phyloP scores from a whole-genome alignment of 208 protist genomes.

The Wallacemonas sp. region DNA sequence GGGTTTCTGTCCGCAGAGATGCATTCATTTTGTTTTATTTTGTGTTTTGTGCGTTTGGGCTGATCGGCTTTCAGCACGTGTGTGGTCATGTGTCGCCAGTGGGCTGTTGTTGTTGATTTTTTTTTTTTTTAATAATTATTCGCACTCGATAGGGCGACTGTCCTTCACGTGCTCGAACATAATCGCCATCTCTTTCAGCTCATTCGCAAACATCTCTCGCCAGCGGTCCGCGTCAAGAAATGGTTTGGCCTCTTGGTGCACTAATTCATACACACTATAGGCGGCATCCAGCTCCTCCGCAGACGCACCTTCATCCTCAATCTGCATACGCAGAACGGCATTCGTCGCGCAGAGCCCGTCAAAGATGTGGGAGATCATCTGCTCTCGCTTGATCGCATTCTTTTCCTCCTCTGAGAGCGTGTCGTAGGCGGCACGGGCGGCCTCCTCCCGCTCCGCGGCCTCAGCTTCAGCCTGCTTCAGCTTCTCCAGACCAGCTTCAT shows the following conservation, averaged over 20 bases:
- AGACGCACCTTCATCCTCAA: conserved; percentile 19
- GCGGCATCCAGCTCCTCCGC: conserved; percentile 37
- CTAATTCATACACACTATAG: conserved; percentile 34
- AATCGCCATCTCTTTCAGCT: conserved; percentile 49
- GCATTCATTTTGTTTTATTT: too few relatives aligned
- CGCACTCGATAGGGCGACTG: conserved; percentile 17
- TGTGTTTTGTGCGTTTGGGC: too few relatives aligned
- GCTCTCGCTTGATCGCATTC: conserved; percentile 21
- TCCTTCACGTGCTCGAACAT: conserved; percentile 40
- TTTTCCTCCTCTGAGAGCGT: conserved; percentile 28
- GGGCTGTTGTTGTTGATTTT: too few relatives aligned
- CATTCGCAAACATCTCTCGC: conserved; percentile 42
- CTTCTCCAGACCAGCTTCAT: conserved; percentile 23
- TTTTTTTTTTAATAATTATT: background rate
- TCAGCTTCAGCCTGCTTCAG: conserved; percentile 20
- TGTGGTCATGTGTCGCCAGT: too few relatives aligned
- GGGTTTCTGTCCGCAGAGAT: too few relatives aligned
- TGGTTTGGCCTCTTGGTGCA: conserved; percentile 16
- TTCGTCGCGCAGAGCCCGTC: conserved; percentile 60
- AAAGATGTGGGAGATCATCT: conserved; percentile 36
- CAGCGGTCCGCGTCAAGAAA: conserved; percentile 32
- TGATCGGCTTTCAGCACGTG: too few relatives aligned
- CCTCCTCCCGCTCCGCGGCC: conserved; percentile 1
- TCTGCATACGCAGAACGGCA: conserved; percentile 47
- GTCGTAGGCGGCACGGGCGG: conserved; percentile 29